Evolutionary conservation across 768 basidiomycete species (phyloP).

Genomic region (Asterophora parasitica): DNA sequence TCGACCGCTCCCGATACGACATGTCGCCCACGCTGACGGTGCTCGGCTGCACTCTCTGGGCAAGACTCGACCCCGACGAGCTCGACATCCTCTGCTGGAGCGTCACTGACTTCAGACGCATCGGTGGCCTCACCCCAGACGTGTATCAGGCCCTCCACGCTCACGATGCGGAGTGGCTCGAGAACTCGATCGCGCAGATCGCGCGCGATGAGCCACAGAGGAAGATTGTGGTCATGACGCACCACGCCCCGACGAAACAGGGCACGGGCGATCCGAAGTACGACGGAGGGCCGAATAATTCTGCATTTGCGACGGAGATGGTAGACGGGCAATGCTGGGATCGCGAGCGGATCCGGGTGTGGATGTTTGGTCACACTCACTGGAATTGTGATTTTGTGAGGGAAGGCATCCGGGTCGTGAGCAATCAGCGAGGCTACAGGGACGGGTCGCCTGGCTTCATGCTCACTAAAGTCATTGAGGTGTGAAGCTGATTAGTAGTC

Average conservation of each 20-base stretch:
- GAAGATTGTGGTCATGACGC: conserved; percentile 31
- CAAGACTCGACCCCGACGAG: conserved; percentile 23
- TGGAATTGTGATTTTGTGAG: conserved; percentile 32
- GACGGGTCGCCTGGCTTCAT: conserved; percentile 1
- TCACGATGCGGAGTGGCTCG: conserved; percentile 30
- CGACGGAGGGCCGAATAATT: conserved; percentile 18
- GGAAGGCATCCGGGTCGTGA: conserved; percentile 28
- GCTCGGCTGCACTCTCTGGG: conserved; percentile 40
- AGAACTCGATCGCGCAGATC: conserved; percentile 19
- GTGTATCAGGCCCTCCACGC: conserved; percentile 15
- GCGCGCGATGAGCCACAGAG: conserved; percentile 23
- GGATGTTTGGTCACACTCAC: conserved; percentile 41
- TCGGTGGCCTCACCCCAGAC: conserved; percentile 19
- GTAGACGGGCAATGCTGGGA: conserved; percentile 23
- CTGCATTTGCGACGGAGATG: conserved; percentile 30
- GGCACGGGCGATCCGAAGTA: conserved; percentile 29
- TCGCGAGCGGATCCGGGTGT: conserved; percentile 22
- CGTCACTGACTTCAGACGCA: conserved; percentile 31
- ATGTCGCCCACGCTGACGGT: conserved; percentile 27
- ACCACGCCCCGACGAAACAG: conserved; percentile 34
- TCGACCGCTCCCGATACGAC: conserved; percentile 30
- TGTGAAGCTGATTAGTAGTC: neutral
- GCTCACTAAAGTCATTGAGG: conserved; percentile 2
- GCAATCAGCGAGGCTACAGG: conserved; percentile 30
- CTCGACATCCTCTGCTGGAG: conserved; percentile 22